Base-by-base conservation (phyloP, 768 basidiomycete species). In the Termitomyces sp. region DNA sequence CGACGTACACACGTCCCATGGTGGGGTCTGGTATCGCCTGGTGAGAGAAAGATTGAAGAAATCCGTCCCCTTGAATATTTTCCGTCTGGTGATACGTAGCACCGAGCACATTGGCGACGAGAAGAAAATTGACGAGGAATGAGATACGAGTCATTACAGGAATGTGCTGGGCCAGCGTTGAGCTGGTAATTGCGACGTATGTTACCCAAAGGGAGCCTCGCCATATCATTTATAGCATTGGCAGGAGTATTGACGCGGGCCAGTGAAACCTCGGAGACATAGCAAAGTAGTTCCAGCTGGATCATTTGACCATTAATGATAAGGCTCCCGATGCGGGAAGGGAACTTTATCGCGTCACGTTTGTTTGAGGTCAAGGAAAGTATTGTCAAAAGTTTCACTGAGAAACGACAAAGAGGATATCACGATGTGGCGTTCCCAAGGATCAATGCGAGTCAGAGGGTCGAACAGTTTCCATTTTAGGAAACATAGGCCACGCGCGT, bases 1-100 rank as follows among this genome's bases (percentile, higher is more conserved):
- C 14, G 22, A 55, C 54, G 45, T 47, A 55, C 54, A 47, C 54
- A 47, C 54, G 54, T 38, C 54, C 54, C 26, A 33, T 45, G 22
- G 44, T 55, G 38, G 54, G 54, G 20, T 55, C 54, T 5, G 54
- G 16, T 45, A 55, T 55, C 5, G 54, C 24, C 47, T 55, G 45
- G 24, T 47, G 38, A 55, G 44, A 40, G 59, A 38, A 55, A 3
- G 36, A 33, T n/a, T 18, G 28, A 20, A 46, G 26, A 38, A 55
- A 55, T 13, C 28, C 18, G 3, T 9, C 20, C n/a, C 54, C 54
- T 26, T 38, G 33, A 3, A 46, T 35, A 55, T 10, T 55, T 20
- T 55, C 44, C 4, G 45, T 47, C 45, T 3, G 45, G 7, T n/a
- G 13, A 38, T 55, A 55, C 44, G 11, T 36, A 1, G 54, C 35